These are phyloP conservation scores for Blastobotrys malaysiensis DNA, from an alignment of 1,139 yeast species.

Conservation along the genomic window DNA sequence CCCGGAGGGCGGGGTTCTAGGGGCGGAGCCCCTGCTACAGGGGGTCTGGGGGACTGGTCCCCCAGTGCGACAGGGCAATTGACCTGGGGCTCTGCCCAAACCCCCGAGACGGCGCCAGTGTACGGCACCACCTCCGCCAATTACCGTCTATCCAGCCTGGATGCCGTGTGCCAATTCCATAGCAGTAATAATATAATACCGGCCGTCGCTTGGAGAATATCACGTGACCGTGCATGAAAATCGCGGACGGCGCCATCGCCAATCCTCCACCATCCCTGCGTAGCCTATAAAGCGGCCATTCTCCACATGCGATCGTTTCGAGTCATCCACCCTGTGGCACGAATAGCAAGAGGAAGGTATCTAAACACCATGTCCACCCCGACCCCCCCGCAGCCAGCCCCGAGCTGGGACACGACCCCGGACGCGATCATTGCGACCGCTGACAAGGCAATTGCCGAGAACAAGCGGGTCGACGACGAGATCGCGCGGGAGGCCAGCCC, in stretches of 20 bases:
- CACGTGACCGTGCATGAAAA: neutral
- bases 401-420: constrained; percentile 58
- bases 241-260: neutral
- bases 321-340: neutral
- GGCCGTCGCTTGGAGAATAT: too few species aligned
- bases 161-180: too few species aligned
- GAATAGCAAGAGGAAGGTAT: neutral
- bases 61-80: too few species aligned
- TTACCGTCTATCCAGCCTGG: too few species aligned
- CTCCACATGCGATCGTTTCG: constrained; percentile 1
- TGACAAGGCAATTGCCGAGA: constrained; percentile 41
- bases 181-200: too few species aligned
- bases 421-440: constrained; percentile 43
- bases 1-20: too few species aligned
- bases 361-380: constrained; percentile 13
- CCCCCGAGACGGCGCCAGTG: too few species aligned
- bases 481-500: constrained; percentile 48
- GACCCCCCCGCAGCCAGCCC: constrained; percentile 44
- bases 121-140: too few species aligned
- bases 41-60: too few species aligned
- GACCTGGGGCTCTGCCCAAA: too few species aligned
- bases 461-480: constrained; percentile 46
- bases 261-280: neutral
- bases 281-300: neutral
- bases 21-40: too few species aligned